Conservation (phyloP, 169 alveolate genomes). For the Perkinsus marinus region DNA sequence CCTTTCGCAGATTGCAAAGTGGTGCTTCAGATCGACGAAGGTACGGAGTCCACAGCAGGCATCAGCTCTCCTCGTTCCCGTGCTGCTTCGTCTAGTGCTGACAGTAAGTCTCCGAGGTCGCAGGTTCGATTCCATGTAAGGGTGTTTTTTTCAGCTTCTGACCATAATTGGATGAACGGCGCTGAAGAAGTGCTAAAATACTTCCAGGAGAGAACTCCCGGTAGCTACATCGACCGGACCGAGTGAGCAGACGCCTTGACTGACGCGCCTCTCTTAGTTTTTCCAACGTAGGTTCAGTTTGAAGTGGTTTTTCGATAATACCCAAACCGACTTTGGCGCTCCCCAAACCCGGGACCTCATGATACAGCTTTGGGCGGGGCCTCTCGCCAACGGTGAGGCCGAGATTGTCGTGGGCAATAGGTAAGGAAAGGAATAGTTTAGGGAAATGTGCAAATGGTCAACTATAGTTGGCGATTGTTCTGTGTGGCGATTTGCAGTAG, state of each 20-base stretch:
- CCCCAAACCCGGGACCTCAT: slow-evolving; percentile 15
- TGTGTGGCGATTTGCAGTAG: too few relatives aligned
- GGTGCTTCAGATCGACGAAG: background rate
- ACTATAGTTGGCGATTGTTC: too few relatives aligned
- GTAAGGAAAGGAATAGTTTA: background rate
- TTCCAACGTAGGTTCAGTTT: background rate
- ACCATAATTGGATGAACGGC: background rate
- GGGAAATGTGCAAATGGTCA: background rate
- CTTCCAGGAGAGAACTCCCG: slow-evolving; percentile 22
- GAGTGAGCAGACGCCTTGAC: background rate
- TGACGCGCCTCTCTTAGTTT: background rate
- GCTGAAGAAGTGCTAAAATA: background rate
- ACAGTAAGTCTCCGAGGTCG: background rate
- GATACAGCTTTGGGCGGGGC: slow-evolving; percentile 22
- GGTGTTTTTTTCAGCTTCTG: background rate
- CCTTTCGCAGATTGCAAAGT: background rate
- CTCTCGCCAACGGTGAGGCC: slow-evolving; percentile 15
- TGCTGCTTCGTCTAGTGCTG: background rate
- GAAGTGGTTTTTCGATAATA: slow-evolving; percentile 14
- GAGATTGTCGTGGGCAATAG: slow-evolving; percentile 12
- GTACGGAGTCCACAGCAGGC: background rate
- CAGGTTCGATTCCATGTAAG: background rate
- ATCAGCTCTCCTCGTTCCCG: background rate
- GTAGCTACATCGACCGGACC: slow-evolving; percentile 11
- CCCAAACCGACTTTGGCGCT: slow-evolving; percentile 18